These are phyloP conservation scores for Metschnikowia orientalis DNA, from an alignment of 805 yeast species.

Conservation along the genomic window DNA sequence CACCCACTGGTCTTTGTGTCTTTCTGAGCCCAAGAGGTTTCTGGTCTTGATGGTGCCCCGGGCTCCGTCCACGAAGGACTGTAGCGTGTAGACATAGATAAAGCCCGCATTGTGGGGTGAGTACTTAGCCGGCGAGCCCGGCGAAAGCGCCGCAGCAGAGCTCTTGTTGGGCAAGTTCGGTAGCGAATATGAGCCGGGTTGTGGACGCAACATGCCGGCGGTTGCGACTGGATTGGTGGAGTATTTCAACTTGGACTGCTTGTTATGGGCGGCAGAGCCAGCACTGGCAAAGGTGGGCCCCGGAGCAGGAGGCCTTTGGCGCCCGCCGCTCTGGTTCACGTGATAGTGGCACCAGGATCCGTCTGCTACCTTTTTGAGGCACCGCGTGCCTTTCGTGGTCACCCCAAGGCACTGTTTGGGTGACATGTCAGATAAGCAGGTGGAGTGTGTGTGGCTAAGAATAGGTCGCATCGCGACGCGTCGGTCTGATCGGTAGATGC, in stretches of 20 bases:
- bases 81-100: slow-evolving; percentile 49
- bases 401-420: slow-evolving; percentile 15
- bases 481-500: no score
- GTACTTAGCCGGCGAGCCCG: slow-evolving; percentile 1
- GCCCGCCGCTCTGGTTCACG: slow-evolving; percentile 5
- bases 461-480: no score
- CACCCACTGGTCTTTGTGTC: slow-evolving; percentile 24
- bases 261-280: no score
- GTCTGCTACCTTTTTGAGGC: slow-evolving; percentile 11
- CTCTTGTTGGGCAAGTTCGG: not conserved
- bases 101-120: slow-evolving; percentile 27
- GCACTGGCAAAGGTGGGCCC: no score
- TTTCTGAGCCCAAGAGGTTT: slow-evolving; percentile 20
- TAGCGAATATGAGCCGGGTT: no score
- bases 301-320: not conserved
- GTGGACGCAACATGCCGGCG: no score
- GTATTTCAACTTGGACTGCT: no score
- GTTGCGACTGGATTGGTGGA: no score
- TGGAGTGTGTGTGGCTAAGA: no score
- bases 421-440: no score
- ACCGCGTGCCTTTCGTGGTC: slow-evolving; percentile 14
- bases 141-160: not conserved
- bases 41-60: slow-evolving; percentile 37
- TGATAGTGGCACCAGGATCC: slow-evolving; percentile 16
- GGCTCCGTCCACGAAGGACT: slow-evolving; percentile 29